Evolutionary conservation across 768 basidiomycete species (phyloP), one percentile per base, ranked within the genome.

Genomic region (Dendrothele bispora): DNA sequence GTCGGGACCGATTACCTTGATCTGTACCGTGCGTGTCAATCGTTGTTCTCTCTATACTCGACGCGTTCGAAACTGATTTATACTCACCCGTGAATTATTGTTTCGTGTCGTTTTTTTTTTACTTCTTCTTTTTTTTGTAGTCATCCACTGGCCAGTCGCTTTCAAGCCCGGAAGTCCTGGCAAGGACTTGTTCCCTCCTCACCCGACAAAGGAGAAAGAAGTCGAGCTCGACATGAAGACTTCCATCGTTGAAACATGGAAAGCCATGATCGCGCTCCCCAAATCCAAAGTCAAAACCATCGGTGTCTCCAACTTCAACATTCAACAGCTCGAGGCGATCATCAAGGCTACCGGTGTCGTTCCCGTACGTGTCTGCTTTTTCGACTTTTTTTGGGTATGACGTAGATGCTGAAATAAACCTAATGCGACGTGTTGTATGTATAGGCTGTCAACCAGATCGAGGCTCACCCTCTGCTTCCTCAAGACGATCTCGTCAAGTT

Each of bases 231-330:
- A 32, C 30, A 32, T 32, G 30, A 32, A 32, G n/a, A 32, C 10
- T 10, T 32, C 30, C 30, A 32, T 91, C n/a, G 80, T 81, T 25
- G 88, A 91, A 11, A 92, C 90, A 28, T 91, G 90, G 89, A 84
- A 81, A 56, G 88, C 87, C 12, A 76, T 93, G 80, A 74, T 88
- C 53, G 73, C 72, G 32, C 78, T 93, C 10, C 79, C 75, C 12
- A 79, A 83, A 60, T 79, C 80, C 50, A 93, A 92, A 75, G 86
- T 86, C 61, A 77, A 71, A 60, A 74, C 79, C 1, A 70, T 94
- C 53, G 91, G 91, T 46, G 89, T 95, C 5, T 88, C 86, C 56
- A 94, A 94, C 78, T 91, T 90, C 67, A 81, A 77, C 15, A 65
- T 84, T 45, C 71, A 73, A 34, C 74, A 86, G 39, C 63, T 94